phyloP scores from a whole-genome alignment of 352 stramenopile genomes.

The Globisporangium cylindrosporum region DNA sequence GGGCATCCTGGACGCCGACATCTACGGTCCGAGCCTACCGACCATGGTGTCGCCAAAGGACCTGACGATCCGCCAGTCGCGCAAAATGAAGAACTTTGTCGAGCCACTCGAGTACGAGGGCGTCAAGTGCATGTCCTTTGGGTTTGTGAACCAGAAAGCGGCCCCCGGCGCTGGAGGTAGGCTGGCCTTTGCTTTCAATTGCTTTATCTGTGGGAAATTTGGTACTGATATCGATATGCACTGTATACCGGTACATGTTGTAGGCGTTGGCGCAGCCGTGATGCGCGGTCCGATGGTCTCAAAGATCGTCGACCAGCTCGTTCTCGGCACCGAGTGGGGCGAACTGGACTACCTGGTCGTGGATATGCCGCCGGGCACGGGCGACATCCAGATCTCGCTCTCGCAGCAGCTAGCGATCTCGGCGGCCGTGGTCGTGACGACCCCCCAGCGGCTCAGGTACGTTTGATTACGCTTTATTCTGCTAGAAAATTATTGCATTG shows the following conservation, averaged over 20 bases:
- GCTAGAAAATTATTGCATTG: background rate
- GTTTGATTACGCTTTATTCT: background rate
- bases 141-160: slow-evolving; percentile 88
- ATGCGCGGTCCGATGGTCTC: slow-evolving; percentile 98
- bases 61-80: slow-evolving; percentile 64
- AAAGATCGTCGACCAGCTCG: slow-evolving; percentile 96
- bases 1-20: slow-evolving; percentile 98
- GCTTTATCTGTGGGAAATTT: slow-evolving; percentile 5
- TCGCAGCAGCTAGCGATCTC: slow-evolving; percentile 97
- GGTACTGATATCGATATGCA: background rate
- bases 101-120: slow-evolving; percentile 84
- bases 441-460: slow-evolving; percentile 94
- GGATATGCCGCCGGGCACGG: slow-evolving; percentile 99
- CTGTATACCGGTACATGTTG: background rate
- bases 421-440: slow-evolving; percentile 98
- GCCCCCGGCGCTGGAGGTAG: slow-evolving; percentile 68
- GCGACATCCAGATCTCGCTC: slow-evolving; percentile 99
- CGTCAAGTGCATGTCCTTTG: slow-evolving; percentile 93
- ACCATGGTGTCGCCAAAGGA: slow-evolving; percentile 92
- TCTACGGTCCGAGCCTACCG: slow-evolving; percentile 98
- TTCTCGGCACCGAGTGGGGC: slow-evolving; percentile 97
- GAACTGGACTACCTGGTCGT: slow-evolving; percentile 98
- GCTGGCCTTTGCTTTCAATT: slow-evolving; percentile 16
- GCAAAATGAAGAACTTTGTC: slow-evolving; percentile 69
- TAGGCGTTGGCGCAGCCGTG: slow-evolving; percentile 84